phyloP scores from a whole-genome alignment of 2,329 filamentous ascomycete genomes.

The Neophaeococcomyces mojaviensis region DNA sequence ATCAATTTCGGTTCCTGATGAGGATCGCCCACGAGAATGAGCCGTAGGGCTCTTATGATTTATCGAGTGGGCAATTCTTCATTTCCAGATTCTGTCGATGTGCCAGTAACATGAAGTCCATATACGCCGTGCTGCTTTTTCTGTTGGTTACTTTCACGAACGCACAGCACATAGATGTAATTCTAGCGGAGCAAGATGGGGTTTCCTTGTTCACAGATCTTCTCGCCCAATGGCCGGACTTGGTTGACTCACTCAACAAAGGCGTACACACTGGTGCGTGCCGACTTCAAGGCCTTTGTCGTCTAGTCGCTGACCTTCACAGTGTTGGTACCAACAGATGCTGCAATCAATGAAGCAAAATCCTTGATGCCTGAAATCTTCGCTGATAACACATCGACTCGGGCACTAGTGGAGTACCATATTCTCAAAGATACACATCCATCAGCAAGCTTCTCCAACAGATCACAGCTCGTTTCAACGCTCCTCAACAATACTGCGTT shows the following conservation, averaged over 20 bases:
- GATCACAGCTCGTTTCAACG: conserved; percentile 40
- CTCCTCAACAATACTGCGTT: conserved; percentile 46
- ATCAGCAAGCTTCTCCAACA: conserved; percentile 21
- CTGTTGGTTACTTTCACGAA: neutral
- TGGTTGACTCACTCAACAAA: conserved; percentile 17
- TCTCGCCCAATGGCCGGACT: conserved; percentile 12
- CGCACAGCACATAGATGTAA: conserved; percentile 18
- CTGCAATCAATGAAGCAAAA: conserved; percentile 11
- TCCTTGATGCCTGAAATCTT: conserved; percentile 11
- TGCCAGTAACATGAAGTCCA: conserved; percentile 1
- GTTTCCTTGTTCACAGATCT: conserved; percentile 15
- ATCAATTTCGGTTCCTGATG: neutral
- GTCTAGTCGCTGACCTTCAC: neutral
- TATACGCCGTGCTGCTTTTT: neutral
- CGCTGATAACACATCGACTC: conserved; percentile 24
- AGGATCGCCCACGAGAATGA: neutral
- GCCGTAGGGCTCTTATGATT: no score
- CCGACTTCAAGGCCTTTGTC: no score
- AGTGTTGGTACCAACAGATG: conserved; percentile 19
- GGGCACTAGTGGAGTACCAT: conserved; percentile 51
- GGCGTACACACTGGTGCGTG: conserved; percentile 17
- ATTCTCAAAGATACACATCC: conserved; percentile 47
- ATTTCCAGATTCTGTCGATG: neutral
- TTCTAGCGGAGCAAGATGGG: conserved; percentile 16
- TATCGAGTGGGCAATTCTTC: neutral